phyloP scores from a whole-genome alignment of 2,329 filamentous ascomycete species.

The Cladophialophora carrionii region DNA sequence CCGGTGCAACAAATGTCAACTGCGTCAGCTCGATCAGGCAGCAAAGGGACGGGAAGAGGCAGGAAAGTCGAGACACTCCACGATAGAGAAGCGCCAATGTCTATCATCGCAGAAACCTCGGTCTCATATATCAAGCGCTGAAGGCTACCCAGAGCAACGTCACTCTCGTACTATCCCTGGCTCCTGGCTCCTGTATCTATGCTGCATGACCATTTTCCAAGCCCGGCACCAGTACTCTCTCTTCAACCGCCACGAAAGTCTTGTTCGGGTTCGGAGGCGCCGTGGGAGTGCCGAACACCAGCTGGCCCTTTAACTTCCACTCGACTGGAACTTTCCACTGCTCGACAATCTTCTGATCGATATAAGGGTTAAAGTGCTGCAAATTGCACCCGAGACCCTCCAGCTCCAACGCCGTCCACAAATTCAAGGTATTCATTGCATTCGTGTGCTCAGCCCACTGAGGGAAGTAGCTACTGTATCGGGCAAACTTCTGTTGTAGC shows the following conservation, averaged over 20 bases:
- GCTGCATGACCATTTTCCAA: background rate
- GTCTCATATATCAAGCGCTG: too few relatives aligned
- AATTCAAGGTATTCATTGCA: conserved; percentile 5
- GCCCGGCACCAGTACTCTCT: background rate
- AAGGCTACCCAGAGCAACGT: too few relatives aligned
- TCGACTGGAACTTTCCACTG: conserved; percentile 1
- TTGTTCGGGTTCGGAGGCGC: background rate
- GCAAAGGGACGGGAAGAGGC: background rate
- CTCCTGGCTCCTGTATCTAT: too few relatives aligned
- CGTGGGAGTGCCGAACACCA: conserved; percentile 11
- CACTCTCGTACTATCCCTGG: too few relatives aligned
- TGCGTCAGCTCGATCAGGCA: background rate
- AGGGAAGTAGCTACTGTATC: background rate
- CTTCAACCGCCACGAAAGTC: conserved; percentile 1
- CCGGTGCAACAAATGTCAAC: too few relatives aligned
- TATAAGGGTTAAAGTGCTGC: conserved; percentile 4
- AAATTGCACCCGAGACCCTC: conserved; percentile 5
- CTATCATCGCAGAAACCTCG: too few relatives aligned
- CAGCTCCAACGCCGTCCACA: conserved; percentile 4
- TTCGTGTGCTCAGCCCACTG: conserved; percentile 8
- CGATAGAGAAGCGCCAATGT: background rate
- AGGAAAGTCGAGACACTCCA: background rate
- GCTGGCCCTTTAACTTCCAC: conserved; percentile 2
- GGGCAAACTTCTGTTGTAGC: background rate
- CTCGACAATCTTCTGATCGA: background rate